Percentiles rank a stretch among this genome's conserved stretches.
Conservation (phyloP, 2,329 filamentous ascomycete species). For the Aschersonia sp. region DNA sequence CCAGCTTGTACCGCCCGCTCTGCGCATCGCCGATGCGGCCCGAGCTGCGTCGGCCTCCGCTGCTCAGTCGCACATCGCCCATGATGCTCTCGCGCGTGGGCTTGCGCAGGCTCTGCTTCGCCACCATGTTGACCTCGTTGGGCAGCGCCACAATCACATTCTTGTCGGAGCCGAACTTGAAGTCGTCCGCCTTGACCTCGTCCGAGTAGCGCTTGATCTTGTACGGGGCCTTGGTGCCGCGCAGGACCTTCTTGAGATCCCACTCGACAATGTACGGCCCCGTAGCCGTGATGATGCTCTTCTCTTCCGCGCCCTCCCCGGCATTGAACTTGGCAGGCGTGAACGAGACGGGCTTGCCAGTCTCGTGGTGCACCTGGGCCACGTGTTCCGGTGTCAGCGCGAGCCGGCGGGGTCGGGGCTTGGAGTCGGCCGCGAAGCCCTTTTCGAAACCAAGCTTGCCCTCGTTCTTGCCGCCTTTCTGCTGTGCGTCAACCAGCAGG, state of each 20-base stretch:
- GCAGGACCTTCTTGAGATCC: constrained; percentile 81
- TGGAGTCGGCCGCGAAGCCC: constrained; percentile 79
- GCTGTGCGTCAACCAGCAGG: constrained; percentile 78
- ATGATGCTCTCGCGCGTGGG: constrained; percentile 91
- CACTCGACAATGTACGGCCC: constrained; percentile 95
- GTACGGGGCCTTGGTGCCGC: constrained; percentile 74
- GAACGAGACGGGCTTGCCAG: constrained; percentile 71
- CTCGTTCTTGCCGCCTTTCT: constrained; percentile 88
- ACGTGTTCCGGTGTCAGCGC: constrained; percentile 83
- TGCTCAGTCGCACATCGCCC: constrained; percentile 33
- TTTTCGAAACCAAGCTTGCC: constrained; percentile 97
- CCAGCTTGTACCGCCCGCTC: constrained; percentile 56
- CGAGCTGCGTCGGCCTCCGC: constrained; percentile 31
- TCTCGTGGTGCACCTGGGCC: constrained; percentile 95
- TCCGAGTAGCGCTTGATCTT: constrained; percentile 93
- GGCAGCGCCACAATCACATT: constrained; percentile 95
- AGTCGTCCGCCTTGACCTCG: constrained; percentile 95
- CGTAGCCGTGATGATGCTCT: constrained; percentile 90
- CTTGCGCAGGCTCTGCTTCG: constrained; percentile 67
- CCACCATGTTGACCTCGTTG: constrained; percentile 97
- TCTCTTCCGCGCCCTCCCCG: constrained; percentile 66
- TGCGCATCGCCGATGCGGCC: constrained; percentile 36
- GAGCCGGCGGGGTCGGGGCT: constrained; percentile 83
- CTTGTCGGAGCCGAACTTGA: constrained; percentile 93
- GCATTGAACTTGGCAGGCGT: constrained; percentile 91